Evolutionary conservation across 371 early-diverging fungal genomes (phyloP), one percentile per base, ranked within the genome.

Genomic region (Smittium mucronatum): DNA sequence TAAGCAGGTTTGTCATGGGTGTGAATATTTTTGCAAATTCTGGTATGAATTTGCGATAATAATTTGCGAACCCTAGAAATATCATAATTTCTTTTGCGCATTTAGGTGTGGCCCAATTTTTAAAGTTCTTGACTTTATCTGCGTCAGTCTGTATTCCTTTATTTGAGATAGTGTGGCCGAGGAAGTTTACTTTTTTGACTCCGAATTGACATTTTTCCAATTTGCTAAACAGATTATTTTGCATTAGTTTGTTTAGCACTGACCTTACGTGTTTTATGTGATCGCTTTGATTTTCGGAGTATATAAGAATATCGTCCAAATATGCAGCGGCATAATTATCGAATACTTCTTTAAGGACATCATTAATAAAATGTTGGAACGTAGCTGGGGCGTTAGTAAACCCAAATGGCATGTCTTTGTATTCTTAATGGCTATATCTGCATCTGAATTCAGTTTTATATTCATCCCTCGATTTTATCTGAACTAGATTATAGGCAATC

Each of bases 381-480:
- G 67, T 67, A 57, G 81, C 82, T 0, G 79, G 34, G 32, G 73
- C 70, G 1, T 78, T 74, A 0, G 70, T 57, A 0, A 87, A 69
- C 0, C 82, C 83, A 72, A 86, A 83, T 0, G 86, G 82, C 79
- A 86, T 78, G 0, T 81, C 81, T 8, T 68, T 25, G 64, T 71
- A 84, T 63, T 83, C 76, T 70, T 70, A 87, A 0, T 71, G 71
- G 0, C 84, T 82, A 28, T 66, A 74, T 2, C 73, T 59, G 0
- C 82, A 79, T 0, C 76, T 67, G 73, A 87, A 85, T 0, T 84
- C 83, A 0, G 86, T 85, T 32, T 85, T 82, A 25, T 71, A 65
- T 1, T 73, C 67, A 57, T 79, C 74, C 0, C 70, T 70, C 2
- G 25, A n/a, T 0, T 63, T 30, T 26, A 83, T 68, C 16, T 66